phyloP scores from a whole-genome alignment of 78 protist species.

The Neovahlkampfia damariscottae region DNA sequence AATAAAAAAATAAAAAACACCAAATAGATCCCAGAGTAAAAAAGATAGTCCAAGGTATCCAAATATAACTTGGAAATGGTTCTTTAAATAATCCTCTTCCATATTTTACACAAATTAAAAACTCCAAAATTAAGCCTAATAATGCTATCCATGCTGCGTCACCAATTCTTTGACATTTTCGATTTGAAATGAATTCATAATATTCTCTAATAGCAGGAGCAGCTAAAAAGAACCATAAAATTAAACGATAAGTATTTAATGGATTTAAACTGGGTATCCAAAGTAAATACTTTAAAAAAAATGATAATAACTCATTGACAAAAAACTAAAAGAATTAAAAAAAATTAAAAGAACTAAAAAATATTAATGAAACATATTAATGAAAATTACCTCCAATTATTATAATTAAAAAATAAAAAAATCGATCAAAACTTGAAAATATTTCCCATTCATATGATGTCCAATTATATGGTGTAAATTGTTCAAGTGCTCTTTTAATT shows the following conservation, averaged over 20 bases:
- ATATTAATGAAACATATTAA: not conserved
- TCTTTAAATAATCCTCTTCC: slow-evolving; percentile 22
- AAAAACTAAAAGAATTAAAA: too few relatives aligned
- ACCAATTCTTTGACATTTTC: slow-evolving; percentile 44
- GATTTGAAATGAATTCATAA: slow-evolving; percentile 51
- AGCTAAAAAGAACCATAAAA: slow-evolving; percentile 43
- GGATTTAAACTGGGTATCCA: slow-evolving; percentile 52
- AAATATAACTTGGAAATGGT: not conserved
- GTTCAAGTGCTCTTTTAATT: slow-evolving; percentile 23
- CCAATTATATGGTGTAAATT: slow-evolving; percentile 44
- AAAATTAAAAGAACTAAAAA: too few relatives aligned
- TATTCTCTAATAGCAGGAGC: slow-evolving; percentile 54
- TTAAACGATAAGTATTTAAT: slow-evolving; percentile 38
- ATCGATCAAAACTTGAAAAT: slow-evolving; percentile 30
- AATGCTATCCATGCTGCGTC: slow-evolving; percentile 50
- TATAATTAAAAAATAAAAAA: slow-evolving; percentile 6
- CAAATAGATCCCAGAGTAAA: not conserved
- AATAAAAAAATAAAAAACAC: not conserved
- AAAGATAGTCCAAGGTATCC: slow-evolving; percentile 2
- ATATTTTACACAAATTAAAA: slow-evolving; percentile 35
- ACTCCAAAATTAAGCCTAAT: slow-evolving; percentile 34
- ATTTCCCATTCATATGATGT: slow-evolving; percentile 44
- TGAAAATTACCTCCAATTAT: slow-evolving; percentile 2
- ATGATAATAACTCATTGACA: slow-evolving; percentile 45
- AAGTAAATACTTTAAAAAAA: slow-evolving; percentile 54